Percentiles rank a stretch among this genome's conserved stretches.
These are phyloP conservation scores for Nymphaea colorata DNA, from an alignment of 164 flowering plant species.

Conservation along the genomic window DNA sequence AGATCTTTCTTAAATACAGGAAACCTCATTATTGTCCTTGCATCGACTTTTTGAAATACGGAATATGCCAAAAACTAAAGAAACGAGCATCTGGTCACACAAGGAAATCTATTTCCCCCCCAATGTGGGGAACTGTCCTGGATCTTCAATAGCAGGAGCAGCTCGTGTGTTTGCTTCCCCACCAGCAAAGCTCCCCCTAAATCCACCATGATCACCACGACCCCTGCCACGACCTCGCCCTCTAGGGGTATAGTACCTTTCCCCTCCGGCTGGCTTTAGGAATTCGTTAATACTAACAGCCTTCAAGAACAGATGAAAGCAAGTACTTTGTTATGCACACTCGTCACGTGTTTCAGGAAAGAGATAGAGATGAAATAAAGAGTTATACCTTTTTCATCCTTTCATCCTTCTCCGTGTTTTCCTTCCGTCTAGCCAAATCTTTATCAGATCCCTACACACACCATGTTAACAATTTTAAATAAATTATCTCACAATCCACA, in stretches of 20 bases:
- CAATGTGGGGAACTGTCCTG: conserved; percentile 11
- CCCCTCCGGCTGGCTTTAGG: conserved; percentile 88
- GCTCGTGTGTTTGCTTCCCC: not conserved
- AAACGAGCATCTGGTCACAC: not conserved
- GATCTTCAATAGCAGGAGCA: conserved; percentile 14
- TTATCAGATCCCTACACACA: conserved; percentile 22
- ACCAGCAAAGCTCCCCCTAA: conserved; percentile 15
- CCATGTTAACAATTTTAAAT: not conserved
- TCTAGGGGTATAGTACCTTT: conserved; percentile 36
- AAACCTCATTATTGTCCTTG: conserved; percentile 1
- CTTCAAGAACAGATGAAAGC: conserved; percentile 18
- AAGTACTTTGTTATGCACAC: not conserved
- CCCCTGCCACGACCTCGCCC: conserved; percentile 76
- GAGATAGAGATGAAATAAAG: not conserved
- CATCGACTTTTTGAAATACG: conserved; percentile 3
- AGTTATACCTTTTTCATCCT: conserved; percentile 27
- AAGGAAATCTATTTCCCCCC: conserved; percentile 7
- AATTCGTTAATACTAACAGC: conserved; percentile 77
- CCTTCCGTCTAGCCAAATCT: conserved; percentile 23
- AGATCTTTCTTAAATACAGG: conserved; percentile 1
- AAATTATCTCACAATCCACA: not conserved
- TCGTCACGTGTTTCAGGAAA: not conserved
- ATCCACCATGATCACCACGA: conserved; percentile 73
- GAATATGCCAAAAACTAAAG: conserved; percentile 3
- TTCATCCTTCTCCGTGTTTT: conserved; percentile 22